Percentiles rank a stretch among this genome's conserved stretches.
phyloP scores from a whole-genome alignment of 768 basidiomycete species.

The Rhizopogon vinicolor region DNA sequence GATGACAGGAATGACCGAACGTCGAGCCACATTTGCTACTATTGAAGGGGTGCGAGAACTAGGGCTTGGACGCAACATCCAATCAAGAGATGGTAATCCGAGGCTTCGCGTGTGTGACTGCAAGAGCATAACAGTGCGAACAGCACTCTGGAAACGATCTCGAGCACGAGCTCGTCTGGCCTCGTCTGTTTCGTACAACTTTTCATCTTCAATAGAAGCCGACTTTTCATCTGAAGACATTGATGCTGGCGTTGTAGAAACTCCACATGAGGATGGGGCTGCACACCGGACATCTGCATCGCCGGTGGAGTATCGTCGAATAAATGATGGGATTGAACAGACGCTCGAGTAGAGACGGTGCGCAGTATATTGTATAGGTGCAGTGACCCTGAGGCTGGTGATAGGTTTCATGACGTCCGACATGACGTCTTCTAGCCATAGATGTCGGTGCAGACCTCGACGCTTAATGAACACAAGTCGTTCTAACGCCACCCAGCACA shows the following conservation, averaged over 20 bases:
- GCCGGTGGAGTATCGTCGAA: conserved; percentile 1
- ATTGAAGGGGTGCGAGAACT: neutral
- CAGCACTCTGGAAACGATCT: conserved; percentile 36
- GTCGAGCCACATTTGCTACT: neutral
- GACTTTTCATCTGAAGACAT: conserved; percentile 21
- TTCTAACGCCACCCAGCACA: conserved; percentile 49
- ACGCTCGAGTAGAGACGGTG: neutral
- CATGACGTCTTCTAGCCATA: conserved; percentile 47
- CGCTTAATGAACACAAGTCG: conserved; percentile 44
- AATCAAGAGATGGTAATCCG: neutral
- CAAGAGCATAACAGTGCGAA: conserved; percentile 44
- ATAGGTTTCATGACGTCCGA: conserved; percentile 23
- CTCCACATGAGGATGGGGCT: neutral
- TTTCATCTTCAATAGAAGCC: conserved; percentile 20
- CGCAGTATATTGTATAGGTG: neutral
- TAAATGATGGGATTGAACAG: neutral
- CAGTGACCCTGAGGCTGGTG: conserved; percentile 20
- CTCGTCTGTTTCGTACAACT: conserved; percentile 19
- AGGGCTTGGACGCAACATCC: neutral
- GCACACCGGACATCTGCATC: neutral
- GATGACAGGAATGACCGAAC: neutral
- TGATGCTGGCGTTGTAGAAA: conserved; percentile 9
- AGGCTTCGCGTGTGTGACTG: conserved; percentile 9
- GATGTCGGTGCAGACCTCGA: conserved; percentile 43
- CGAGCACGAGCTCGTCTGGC: conserved; percentile 24